These are phyloP conservation scores for Solidago caesia DNA, from an alignment of 129 eudicot genomes.

Conservation along the genomic window DNA sequence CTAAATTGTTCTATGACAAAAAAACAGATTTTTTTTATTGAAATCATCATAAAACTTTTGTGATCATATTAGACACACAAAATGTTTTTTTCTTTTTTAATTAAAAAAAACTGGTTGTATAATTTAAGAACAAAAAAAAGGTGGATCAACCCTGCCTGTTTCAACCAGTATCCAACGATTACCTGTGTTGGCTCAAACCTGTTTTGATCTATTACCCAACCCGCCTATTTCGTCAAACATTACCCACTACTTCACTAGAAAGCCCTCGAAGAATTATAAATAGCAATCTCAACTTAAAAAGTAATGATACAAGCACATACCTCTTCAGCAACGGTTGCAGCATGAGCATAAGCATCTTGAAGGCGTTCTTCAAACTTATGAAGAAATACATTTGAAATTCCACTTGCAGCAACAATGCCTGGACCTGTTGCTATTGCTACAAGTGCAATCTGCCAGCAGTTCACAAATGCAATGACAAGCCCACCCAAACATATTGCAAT, in stretches of 20 bases:
- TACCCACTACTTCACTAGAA: background rate
- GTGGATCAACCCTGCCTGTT: background rate
- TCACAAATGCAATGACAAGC: conserved; percentile 53
- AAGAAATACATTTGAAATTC: conserved; percentile 49
- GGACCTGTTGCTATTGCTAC: conserved; percentile 66
- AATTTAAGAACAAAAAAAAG: background rate
- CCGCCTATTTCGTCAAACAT: background rate
- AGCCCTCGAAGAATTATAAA: background rate
- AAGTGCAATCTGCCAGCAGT: conserved; percentile 68
- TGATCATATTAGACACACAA: too few relatives aligned
- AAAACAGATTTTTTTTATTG: too few relatives aligned
- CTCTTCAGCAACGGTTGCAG: conserved; percentile 69
- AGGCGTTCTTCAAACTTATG: conserved; percentile 55
- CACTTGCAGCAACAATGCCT: conserved; percentile 49
- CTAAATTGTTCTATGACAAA: too few relatives aligned
- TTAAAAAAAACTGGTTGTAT: too few relatives aligned
- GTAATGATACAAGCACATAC: conserved; percentile 29
- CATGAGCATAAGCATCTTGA: conserved; percentile 56
- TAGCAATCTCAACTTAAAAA: background rate
- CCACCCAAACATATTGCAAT: conserved; percentile 62
- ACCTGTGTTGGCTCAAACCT: too few relatives aligned
- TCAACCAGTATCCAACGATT: background rate
- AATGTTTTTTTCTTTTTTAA: too few relatives aligned
- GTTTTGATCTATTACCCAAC: background rate
- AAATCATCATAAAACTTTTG: too few relatives aligned